Evolutionary conservation across 305 asterid species (phyloP).

Genomic region (Lippia alba): DNA sequence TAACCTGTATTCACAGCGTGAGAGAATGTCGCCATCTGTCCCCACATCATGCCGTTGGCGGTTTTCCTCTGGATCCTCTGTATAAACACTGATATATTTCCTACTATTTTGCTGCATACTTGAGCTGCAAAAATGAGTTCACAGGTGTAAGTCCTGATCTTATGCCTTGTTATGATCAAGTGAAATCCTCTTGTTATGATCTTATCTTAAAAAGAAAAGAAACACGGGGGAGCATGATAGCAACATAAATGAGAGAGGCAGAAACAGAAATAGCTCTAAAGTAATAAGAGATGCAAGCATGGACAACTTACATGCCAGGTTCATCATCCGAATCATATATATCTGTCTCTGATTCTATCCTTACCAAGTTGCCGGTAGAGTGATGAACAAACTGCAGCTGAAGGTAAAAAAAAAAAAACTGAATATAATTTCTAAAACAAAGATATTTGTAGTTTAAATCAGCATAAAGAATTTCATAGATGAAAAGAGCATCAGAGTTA

Average conservation of each 20-base stretch:
- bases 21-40: slow-evolving; percentile 26
- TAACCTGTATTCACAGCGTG: slow-evolving; percentile 42
- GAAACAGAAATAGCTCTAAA: not conserved
- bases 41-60: slow-evolving; percentile 38
- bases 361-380: slow-evolving; percentile 50
- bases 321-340: slow-evolving; percentile 43
- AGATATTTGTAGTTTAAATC: slow-evolving; percentile 29
- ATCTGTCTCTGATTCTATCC: slow-evolving; percentile 40
- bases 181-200: too few relatives aligned
- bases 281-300: slow-evolving; percentile 23
- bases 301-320: slow-evolving; percentile 49
- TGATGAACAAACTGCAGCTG: slow-evolving; percentile 84
- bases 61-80: slow-evolving; percentile 40
- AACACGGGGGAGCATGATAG: too few relatives aligned
- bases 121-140: slow-evolving; percentile 40
- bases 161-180: not conserved
- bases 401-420: slow-evolving; percentile 30
- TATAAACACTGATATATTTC: slow-evolving; percentile 22
- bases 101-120: slow-evolving; percentile 32
- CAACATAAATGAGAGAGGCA: too few relatives aligned
- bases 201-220: too few relatives aligned
- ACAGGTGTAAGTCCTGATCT: slow-evolving; percentile 22
- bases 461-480: slow-evolving; percentile 18
- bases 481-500: slow-evolving; percentile 28
- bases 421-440: slow-evolving; percentile 13